Conservation (phyloP, 441 rosid species). For the Croton laevigatus region DNA sequence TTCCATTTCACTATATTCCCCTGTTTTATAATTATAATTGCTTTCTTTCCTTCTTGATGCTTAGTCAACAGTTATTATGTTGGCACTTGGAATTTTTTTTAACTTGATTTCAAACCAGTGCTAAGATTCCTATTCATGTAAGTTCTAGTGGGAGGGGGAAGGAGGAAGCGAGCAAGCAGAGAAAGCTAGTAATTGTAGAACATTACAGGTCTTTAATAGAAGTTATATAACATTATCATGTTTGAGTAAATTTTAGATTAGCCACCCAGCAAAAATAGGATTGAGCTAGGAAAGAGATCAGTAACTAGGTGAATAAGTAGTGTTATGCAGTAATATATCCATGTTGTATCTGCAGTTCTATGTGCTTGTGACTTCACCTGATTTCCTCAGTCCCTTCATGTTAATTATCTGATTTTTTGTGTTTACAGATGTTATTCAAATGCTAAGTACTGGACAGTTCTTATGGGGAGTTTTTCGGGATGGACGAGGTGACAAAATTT, state of each 20-base stretch:
- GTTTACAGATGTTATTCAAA: constrained; percentile 28
- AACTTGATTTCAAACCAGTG: neutral
- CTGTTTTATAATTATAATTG: neutral
- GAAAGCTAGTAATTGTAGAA: neutral
- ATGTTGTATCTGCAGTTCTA: neutral
- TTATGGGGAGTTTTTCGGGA: constrained; percentile 44
- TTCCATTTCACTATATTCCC: neutral
- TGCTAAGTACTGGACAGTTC: constrained; percentile 21
- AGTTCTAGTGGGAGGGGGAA: neutral
- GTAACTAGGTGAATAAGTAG: neutral
- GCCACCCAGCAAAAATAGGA: neutral
- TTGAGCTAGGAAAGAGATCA: neutral
- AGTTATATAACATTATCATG: neutral
- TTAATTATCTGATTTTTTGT: constrained; percentile 3
- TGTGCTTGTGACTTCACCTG: neutral
- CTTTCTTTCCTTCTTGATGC: neutral
- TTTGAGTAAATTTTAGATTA: neutral
- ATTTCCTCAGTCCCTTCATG: neutral
- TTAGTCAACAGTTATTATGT: neutral
- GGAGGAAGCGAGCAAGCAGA: neutral
- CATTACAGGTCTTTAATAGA: neutral
- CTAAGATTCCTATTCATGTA: neutral
- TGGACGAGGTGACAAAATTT: constrained; percentile 15
- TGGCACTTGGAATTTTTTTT: neutral
- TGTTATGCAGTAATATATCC: neutral